Conservation (phyloP, 2,329 filamentous ascomycete genomes). For the Ceratocystis colombiana region DNA sequence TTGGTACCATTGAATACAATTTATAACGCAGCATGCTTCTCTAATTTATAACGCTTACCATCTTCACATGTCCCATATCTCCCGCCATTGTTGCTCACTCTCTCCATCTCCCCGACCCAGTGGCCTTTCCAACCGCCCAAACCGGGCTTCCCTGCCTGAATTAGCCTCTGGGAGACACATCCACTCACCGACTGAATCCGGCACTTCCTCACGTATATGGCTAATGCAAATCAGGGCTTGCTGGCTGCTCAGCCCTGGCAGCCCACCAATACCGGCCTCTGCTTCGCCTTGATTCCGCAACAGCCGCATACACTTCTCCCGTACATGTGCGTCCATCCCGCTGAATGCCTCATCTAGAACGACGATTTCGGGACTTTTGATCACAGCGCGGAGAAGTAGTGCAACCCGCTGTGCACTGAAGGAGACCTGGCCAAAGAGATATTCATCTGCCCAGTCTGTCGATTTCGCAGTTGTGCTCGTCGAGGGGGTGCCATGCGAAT, state of each 20-base stretch:
- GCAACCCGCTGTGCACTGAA: slow-evolving; percentile 78
- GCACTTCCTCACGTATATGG: slow-evolving; percentile 83
- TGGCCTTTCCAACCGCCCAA: slow-evolving; percentile 54
- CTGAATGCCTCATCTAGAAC: slow-evolving; percentile 83
- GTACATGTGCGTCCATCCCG: slow-evolving; percentile 67
- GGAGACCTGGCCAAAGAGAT: slow-evolving; percentile 61
- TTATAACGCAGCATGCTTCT: not conserved
- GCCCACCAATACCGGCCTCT: slow-evolving; percentile 33
- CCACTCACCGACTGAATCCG: slow-evolving; percentile 72
- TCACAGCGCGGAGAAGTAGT: slow-evolving; percentile 70
- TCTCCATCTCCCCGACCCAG: slow-evolving; percentile 45
- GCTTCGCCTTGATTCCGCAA: slow-evolving; percentile 40
- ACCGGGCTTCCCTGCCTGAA: slow-evolving; percentile 49
- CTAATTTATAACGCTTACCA: not conserved
- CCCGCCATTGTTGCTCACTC: slow-evolving; percentile 49
- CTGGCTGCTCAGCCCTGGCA: slow-evolving; percentile 53
- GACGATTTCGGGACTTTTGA: slow-evolving; percentile 71
- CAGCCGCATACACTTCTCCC: slow-evolving; percentile 81
- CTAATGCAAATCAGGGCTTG: slow-evolving; percentile 90
- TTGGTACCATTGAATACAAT: not conserved
- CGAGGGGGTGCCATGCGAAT: slow-evolving; percentile 37
- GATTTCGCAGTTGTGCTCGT: not conserved
- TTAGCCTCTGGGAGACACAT: slow-evolving; percentile 73
- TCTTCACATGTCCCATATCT: slow-evolving; percentile 46
- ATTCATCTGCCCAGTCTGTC: slow-evolving; percentile 53